Percentiles rank a stretch among this genome's conserved stretches.
Evolutionary conservation across 495 filamentous ascomycete genomes (phyloP).

Genomic region (Podospora appendiculata): DNA sequence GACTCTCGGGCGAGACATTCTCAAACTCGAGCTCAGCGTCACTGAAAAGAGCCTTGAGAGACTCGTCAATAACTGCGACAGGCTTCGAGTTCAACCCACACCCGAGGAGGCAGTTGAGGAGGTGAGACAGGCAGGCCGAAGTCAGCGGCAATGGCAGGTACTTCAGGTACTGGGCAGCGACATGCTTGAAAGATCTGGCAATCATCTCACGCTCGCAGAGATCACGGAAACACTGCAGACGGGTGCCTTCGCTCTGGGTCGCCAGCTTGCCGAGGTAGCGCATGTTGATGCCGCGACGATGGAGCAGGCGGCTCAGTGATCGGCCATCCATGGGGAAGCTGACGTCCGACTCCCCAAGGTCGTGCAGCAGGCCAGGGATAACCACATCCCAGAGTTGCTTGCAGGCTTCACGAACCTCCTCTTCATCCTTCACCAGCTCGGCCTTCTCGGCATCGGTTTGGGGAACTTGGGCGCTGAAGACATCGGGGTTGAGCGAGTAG

Average conservation of each 20-base stretch:
- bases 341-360: constrained; percentile 85
- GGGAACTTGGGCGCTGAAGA: constrained; percentile 84
- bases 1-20: constrained; percentile 60
- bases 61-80: constrained; percentile 65
- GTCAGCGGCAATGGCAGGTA: constrained; percentile 72
- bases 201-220: constrained; percentile 89
- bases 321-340: constrained; percentile 97
- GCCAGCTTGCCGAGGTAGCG: constrained; percentile 87
- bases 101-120: constrained; percentile 92
- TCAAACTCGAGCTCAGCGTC: constrained; percentile 80
- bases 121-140: constrained; percentile 69
- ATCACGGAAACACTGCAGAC: constrained; percentile 66
- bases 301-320: constrained; percentile 79
- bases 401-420: constrained; percentile 79
- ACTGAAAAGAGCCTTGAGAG: constrained; percentile 63
- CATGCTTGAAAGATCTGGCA: constrained; percentile 87
- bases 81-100: constrained; percentile 68
- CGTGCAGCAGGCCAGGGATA: constrained; percentile 65
- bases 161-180: constrained; percentile 70
- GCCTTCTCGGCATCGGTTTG: constrained; percentile 86
- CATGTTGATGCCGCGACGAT: constrained; percentile 96
- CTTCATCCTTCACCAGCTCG: constrained; percentile 77
- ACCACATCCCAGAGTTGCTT: constrained; percentile 64
- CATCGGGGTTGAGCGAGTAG: constrained; percentile 89
- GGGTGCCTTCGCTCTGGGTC: constrained; percentile 57